Conservation (phyloP, 495 filamentous ascomycete species). For the Podospora didyma region DNA sequence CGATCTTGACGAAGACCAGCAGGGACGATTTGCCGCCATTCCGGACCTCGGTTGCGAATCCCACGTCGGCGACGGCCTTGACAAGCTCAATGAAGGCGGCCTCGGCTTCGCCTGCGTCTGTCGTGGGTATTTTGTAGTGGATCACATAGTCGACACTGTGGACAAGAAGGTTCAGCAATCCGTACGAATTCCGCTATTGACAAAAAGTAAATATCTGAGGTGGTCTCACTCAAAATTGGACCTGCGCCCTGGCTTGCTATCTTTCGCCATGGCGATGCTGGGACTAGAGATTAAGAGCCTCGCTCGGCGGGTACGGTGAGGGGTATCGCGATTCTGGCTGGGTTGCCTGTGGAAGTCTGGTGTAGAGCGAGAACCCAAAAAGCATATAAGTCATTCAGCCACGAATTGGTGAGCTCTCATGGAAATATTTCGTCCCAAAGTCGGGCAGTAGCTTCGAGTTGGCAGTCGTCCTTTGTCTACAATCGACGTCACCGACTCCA, state of each 20-base stretch:
- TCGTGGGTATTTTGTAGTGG: conserved; percentile 62
- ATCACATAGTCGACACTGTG: conserved; percentile 89
- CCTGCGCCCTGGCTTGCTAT: conserved; percentile 29
- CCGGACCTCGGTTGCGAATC: conserved; percentile 80
- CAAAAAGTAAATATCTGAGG: background rate
- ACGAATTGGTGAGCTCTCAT: background rate
- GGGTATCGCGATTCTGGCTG: no score
- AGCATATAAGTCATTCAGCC: background rate
- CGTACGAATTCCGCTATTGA: background rate
- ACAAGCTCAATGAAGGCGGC: conserved; percentile 73
- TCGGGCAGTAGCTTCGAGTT: background rate
- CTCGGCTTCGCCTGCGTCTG: conserved; percentile 65
- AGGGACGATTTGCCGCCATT: conserved; percentile 74
- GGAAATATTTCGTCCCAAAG: background rate
- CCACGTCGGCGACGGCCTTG: conserved; percentile 62
- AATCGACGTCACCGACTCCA: conserved; percentile 12
- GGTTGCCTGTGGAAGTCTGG: no score
- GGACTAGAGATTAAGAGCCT: no score
- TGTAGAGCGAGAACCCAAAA: no score
- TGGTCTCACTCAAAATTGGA: conserved; percentile 28
- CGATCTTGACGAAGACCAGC: conserved; percentile 78
- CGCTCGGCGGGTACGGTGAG: no score
- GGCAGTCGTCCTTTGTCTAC: background rate
- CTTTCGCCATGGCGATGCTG: background rate
- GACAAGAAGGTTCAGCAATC: background rate